Base-by-base conservation (phyloP, 495 filamentous ascomycete genomes). In the Penicillium waksmanii region DNA sequence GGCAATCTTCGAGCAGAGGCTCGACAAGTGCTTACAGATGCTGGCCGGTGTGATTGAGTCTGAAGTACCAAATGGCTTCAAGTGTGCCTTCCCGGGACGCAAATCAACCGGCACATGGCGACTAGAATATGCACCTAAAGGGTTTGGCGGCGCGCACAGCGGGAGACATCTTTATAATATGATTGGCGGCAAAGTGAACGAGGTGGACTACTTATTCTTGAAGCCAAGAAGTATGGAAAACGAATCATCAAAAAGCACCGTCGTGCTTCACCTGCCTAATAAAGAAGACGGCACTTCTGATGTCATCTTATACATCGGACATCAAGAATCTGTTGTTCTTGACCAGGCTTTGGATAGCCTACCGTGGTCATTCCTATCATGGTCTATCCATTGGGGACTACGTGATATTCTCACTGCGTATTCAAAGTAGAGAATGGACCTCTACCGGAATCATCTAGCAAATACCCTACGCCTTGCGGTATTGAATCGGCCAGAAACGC, bases 101-200 rank as follows among this genome's bases (percentile, higher is more conserved):
- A 56, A 47, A 56, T 34, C 53, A 15, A 12, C 53, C 17, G 53
- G 53, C 3, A 56, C 3, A 47, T 48, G 42, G 38, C 13, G 21
- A 19, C 53, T 56, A 6, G 53, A 56, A 48, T 56, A 56, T 48
- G 53, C 40, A 47, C 42, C 53, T 7, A 48, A 56, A 48, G 53
- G 53, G 8, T 56, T 56, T 15, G 38, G 53, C 10, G 53, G 40
- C 12, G 53, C 27, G 23, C 53, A 56, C 11, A 46, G 53, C 19
- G 53, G 53, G 17, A 56, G 53, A 19, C 25, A 56, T 35, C 53
- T 56, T 48, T 56, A 56, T n/a, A 46, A 56, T 56, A 56, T 56
- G 53, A 56, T 35, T 21, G 53, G 53, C 44, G 53, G 53, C 4
- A 56, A 56, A 17, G 53, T 56, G 25, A 56, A 47, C 8, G 42